Base-by-base conservation (phyloP, 225 moss, liverwort and hornwort genomes). In the Polytrichum formosum region DNA sequence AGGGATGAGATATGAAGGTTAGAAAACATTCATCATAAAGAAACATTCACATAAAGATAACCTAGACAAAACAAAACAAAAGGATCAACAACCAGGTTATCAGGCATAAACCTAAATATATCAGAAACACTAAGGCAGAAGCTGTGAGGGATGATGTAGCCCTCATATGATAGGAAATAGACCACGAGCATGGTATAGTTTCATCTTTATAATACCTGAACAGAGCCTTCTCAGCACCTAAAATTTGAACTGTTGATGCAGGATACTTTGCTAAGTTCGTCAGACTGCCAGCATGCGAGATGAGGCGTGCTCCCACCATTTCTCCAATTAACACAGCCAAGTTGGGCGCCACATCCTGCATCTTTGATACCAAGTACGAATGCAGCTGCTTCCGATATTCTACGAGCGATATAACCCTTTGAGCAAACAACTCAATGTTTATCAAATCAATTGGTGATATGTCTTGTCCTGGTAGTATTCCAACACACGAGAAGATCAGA, bases 251-350 rank as follows among this genome's bases (percentile, higher is more conserved):
- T 0, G 94, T 98, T 59, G 94, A 94, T 28, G 97, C 94, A 3
- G 97, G 94, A 62, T 90, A 98, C 75, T 97, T 98, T 6, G 97
- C 97, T 66, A 98, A 83, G 76, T 91, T 98, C 5, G 94, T 94
- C 1, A 98, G 85, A 80, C 94, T 94, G 61, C 94, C 97, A 66
- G 97, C 97, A 80, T 94, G 97, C 61, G 97, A 94, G 59, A 98
- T 98, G 5, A 98, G 83, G 28, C 97, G 92, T 22, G 97, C 97
- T 53, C 97, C 94, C 1, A 98, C 97, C 90, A 92, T 91, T 68
- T 98, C 97, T 56, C 97, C 97, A 71, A 98, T 92, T 66, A 98
- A 88, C 7, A 92, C 87, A 28, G 88, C 94, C 23, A 98, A 86
- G 59, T 94, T 98, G 28, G 97, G 97, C 65, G 97, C 97, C 17